Percentiles rank a stretch among this genome's conserved stretches.
These are phyloP conservation scores for Leptodermis oblonga DNA, from an alignment of 257 asterid genomes.

Conservation along the genomic window DNA sequence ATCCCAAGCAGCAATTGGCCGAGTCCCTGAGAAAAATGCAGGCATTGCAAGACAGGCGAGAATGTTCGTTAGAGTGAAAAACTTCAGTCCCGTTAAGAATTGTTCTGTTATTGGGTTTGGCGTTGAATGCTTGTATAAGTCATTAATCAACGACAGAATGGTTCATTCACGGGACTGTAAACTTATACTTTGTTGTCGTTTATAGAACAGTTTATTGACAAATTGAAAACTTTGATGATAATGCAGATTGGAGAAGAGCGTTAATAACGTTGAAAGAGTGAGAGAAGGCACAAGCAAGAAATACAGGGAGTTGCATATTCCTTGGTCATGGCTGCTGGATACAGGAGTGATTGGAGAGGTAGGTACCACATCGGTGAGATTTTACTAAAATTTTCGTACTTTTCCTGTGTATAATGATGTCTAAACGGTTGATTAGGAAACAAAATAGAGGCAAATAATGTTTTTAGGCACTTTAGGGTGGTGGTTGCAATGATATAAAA, in stretches of 20 bases:
- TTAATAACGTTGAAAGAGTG: constrained; percentile 58
- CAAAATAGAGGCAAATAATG: neutral
- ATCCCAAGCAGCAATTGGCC: constrained; percentile 51
- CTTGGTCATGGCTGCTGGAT: constrained; percentile 83
- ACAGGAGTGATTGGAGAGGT: constrained; percentile 69
- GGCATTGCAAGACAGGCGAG: constrained; percentile 55
- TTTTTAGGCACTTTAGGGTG: too few species aligned
- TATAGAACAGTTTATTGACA: neutral
- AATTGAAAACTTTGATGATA: neutral
- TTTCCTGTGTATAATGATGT: neutral
- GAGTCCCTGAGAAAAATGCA: constrained; percentile 68
- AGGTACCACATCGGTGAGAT: constrained; percentile 17
- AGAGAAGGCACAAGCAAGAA: constrained; percentile 64
- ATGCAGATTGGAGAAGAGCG: constrained; percentile 72
- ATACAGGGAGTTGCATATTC: constrained; percentile 59
- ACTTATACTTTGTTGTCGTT: too few species aligned
- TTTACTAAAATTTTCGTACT: neutral
- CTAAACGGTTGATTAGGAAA: neutral
- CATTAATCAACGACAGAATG: too few species aligned
- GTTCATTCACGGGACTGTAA: too few species aligned
- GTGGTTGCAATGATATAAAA: too few species aligned
- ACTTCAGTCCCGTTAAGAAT: too few species aligned
- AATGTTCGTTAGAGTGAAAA: constrained; percentile 14
- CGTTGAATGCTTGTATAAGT: too few species aligned
- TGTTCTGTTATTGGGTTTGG: too few species aligned